A percentile compares a stretch with the other conserved stretches of the same genome.
Evolutionary conservation across 345 rosid genomes (phyloP).

Genomic region (Populus euphratica): DNA sequence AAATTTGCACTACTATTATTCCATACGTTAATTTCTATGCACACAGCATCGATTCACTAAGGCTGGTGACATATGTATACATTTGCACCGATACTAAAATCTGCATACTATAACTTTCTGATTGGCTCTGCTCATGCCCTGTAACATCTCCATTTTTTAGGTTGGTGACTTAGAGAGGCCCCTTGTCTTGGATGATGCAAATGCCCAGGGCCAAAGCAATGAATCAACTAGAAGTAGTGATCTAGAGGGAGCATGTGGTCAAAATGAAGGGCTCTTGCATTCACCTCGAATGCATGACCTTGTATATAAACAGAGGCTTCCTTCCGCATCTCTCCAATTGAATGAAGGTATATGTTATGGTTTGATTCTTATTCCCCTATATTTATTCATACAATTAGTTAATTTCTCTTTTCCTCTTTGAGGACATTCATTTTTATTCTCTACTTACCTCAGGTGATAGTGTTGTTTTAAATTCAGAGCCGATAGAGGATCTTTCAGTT

Average conservation of each 20-base stretch:
- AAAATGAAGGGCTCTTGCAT: conserved; percentile 53
- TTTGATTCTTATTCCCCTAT: background rate
- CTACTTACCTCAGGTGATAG: conserved; percentile 50
- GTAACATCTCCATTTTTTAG: conserved; percentile 27
- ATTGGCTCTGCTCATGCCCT: conserved; percentile 4
- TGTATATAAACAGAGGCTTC: conserved; percentile 63
- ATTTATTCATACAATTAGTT: conserved; percentile 4
- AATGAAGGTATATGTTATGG: conserved; percentile 33
- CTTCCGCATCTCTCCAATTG: conserved; percentile 44
- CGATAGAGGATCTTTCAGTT: conserved; percentile 44
- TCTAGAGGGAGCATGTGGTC: conserved; percentile 64
- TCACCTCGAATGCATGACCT: conserved; percentile 52
- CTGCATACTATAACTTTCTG: background rate
- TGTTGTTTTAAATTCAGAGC: conserved; percentile 59
- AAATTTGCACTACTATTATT: background rate
- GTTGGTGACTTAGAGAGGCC: conserved; percentile 68
- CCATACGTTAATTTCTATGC: background rate
- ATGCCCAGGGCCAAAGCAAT: conserved; percentile 43
- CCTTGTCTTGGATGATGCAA: conserved; percentile 54
- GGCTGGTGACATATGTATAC: background rate
- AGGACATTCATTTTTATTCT: conserved; percentile 3
- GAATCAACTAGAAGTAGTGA: conserved; percentile 56
- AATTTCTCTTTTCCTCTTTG: background rate
- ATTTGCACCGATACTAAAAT: background rate
- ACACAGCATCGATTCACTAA: background rate